A percentile compares a stretch with the other conserved stretches of the same genome.
These are phyloP conservation scores for Blastobotrys arbuscula DNA, from an alignment of 1,139 yeast genomes.

Conservation along the genomic window DNA sequence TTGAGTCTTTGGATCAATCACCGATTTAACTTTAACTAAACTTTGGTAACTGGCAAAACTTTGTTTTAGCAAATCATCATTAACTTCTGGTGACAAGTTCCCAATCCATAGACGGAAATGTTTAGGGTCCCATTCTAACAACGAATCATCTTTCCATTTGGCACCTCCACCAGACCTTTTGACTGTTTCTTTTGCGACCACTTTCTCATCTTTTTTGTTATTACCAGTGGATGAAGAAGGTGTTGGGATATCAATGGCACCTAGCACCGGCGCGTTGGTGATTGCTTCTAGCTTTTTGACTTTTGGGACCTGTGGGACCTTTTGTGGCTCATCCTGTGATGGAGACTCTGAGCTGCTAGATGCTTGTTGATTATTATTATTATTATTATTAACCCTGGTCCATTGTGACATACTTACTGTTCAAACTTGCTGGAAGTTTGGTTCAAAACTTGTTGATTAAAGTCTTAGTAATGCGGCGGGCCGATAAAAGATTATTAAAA, in stretches of 20 bases:
- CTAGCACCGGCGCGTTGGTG: not conserved
- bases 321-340: not conserved
- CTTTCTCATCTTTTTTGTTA: not conserved
- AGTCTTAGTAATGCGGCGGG: not conserved
- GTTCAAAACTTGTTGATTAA: too few relatives aligned
- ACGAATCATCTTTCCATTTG: conserved; percentile 45
- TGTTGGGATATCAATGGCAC: not conserved
- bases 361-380: not conserved
- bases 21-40: conserved; percentile 50
- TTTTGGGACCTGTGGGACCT: too few relatives aligned
- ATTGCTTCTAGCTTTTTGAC: not conserved
- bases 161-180: conserved; percentile 43
- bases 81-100: conserved; percentile 63
- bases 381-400: not conserved
- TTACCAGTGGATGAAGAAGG: too few relatives aligned
- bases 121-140: conserved; percentile 57
- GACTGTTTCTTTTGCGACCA: conserved; percentile 34
- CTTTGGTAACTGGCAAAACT: conserved; percentile 51
- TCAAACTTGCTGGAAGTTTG: too few relatives aligned
- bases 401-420: not conserved
- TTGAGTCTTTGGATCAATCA: conserved; percentile 25
- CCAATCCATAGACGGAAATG: conserved; percentile 74
- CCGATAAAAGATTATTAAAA: too few relatives aligned
- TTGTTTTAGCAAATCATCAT: conserved; percentile 45
- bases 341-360: not conserved